Evolutionary conservation across 169 alveolate genomes (phyloP).

Genomic region (Eimeria acervulina): DNA sequence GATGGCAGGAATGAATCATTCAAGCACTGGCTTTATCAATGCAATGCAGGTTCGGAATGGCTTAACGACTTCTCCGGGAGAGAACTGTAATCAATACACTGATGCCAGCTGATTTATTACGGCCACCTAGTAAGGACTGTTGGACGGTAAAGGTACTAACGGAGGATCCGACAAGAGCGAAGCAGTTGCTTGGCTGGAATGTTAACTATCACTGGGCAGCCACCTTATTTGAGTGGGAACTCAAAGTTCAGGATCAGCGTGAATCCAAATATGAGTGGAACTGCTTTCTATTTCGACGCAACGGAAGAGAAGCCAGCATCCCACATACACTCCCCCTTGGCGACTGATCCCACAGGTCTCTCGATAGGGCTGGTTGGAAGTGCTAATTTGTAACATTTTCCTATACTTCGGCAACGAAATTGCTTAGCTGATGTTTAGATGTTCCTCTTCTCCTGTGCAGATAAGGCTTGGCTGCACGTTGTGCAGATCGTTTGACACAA

Average conservation of each 20-base stretch:
- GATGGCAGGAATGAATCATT: background rate
- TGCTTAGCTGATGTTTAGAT: background rate
- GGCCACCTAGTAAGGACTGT: background rate
- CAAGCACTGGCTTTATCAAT: background rate
- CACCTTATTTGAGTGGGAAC: background rate
- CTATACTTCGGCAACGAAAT: background rate
- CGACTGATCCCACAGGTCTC: background rate
- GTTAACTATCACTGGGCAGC: background rate
- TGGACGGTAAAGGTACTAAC: background rate
- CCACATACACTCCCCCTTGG: background rate
- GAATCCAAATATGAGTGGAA: background rate
- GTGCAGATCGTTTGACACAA: background rate
- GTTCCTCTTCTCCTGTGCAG: background rate
- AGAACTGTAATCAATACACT: background rate
- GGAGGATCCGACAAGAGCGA: background rate
- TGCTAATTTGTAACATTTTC: background rate
- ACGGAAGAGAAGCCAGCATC: background rate
- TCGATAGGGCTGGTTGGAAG: background rate
- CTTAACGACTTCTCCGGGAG: background rate
- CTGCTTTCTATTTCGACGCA: background rate
- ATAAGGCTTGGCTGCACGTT: background rate
- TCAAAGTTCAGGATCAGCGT: background rate
- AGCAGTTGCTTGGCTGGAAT: background rate
- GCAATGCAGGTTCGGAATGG: background rate
- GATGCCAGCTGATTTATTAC: background rate